These are phyloP conservation scores for Aspergillus carlsbadensis DNA, from an alignment of 495 filamentous ascomycete species.

Conservation along the genomic window DNA sequence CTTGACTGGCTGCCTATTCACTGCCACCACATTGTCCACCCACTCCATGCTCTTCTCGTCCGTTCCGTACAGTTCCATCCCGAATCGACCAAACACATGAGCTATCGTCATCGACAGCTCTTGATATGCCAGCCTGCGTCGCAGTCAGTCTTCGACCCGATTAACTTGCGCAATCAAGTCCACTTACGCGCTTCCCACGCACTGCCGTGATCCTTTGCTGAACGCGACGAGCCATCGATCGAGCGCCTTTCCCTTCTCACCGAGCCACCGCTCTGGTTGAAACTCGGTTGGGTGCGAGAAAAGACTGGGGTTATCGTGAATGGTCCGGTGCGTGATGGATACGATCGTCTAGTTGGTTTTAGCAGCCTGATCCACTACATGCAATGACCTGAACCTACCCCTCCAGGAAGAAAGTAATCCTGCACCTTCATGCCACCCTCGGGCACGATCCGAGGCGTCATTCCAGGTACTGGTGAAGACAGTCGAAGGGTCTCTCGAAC, in stretches of 20 bases:
- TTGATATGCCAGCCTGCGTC: not conserved
- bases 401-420: constrained; percentile 1
- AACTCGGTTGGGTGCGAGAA: not conserved
- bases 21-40: not conserved
- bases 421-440: not conserved
- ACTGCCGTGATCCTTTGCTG: not conserved
- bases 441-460: not conserved
- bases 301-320: constrained; percentile 2
- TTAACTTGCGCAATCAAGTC: not conserved
- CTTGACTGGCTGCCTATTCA: not conserved
- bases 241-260: not conserved
- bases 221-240: not conserved
- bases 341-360: not conserved
- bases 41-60: constrained; percentile 4
- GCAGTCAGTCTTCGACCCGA: not conserved
- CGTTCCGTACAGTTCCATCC: constrained; percentile 3
- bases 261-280: constrained; percentile 5
- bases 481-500: constrained; percentile 2
- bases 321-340: not conserved
- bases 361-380: not conserved
- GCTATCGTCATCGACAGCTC: not conserved
- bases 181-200: constrained; percentile 5
- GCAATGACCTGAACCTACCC: not conserved
- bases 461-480: not conserved
- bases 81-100: not conserved